Percentiles rank a stretch among this genome's conserved stretches.
These are phyloP conservation scores for Epichloe coenophiala DNA, from an alignment of 2,329 filamentous ascomycete species.

Conservation along the genomic window DNA sequence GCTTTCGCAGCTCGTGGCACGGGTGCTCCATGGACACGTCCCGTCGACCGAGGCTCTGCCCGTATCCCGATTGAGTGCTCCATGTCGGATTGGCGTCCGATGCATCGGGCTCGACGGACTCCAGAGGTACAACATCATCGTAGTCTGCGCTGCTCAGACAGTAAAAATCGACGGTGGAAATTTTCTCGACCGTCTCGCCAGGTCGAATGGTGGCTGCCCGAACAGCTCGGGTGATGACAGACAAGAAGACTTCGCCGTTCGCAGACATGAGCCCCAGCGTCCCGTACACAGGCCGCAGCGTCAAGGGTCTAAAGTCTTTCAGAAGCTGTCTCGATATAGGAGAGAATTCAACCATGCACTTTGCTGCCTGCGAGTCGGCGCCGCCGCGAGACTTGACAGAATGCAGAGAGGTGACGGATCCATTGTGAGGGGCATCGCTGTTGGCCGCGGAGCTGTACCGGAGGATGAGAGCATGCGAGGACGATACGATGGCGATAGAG, in stretches of 20 bases:
- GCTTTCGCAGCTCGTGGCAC: slow-evolving; percentile 79
- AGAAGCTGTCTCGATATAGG: slow-evolving; percentile 51
- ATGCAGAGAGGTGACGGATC: slow-evolving; percentile 40
- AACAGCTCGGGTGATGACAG: slow-evolving; percentile 68
- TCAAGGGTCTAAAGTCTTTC: slow-evolving; percentile 63
- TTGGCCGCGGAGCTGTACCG: slow-evolving; percentile 57
- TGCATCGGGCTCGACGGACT: slow-evolving; percentile 35
- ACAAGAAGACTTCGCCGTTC: slow-evolving; percentile 75
- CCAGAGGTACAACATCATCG: slow-evolving; percentile 56
- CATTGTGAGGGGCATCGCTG: slow-evolving; percentile 41
- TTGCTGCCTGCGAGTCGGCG: slow-evolving; percentile 34
- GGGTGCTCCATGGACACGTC: slow-evolving; percentile 73
- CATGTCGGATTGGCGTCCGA: slow-evolving; percentile 35
- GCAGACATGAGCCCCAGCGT: slow-evolving; percentile 81
- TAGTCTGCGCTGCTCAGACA: slow-evolving; percentile 80
- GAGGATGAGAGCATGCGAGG: slow-evolving; percentile 71
- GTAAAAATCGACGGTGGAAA: slow-evolving; percentile 79
- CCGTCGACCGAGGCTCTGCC: slow-evolving; percentile 41
- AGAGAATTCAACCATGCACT: slow-evolving; percentile 82
- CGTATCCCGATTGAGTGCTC: slow-evolving; percentile 26
- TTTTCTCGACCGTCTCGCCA: slow-evolving; percentile 80
- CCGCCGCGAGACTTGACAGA: slow-evolving; percentile 30
- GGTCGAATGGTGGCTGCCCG: slow-evolving; percentile 72
- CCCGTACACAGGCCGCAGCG: slow-evolving; percentile 62
- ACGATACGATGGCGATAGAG: slow-evolving; percentile 73